These are phyloP conservation scores for Podospora pseudocomata DNA, from an alignment of 495 filamentous ascomycete genomes.

Conservation along the genomic window DNA sequence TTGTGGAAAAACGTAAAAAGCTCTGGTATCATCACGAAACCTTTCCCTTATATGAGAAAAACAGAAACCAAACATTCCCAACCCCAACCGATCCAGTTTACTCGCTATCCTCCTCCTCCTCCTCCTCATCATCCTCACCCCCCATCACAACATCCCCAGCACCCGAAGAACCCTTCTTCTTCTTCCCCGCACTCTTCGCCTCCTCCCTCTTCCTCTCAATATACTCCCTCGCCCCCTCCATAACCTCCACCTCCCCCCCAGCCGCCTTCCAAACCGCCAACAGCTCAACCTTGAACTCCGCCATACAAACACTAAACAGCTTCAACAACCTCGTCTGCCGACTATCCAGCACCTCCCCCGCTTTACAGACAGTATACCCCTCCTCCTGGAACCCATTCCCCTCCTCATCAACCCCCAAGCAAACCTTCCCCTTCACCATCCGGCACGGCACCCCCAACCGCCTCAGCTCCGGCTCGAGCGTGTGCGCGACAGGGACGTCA, in stretches of 20 bases:
- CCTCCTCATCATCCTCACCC: conserved; percentile 20
- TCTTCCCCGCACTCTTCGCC: conserved; percentile 32
- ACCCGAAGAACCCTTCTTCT: conserved; percentile 20
- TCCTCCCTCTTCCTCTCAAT: conserved; percentile 27
- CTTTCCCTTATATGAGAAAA: conserved; percentile 13
- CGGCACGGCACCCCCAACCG: conserved; percentile 84
- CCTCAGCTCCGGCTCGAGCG: conserved; percentile 80
- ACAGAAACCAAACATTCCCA: neutral
- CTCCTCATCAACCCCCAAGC: conserved; percentile 66
- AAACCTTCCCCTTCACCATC: conserved; percentile 82
- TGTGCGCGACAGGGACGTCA: conserved; percentile 82
- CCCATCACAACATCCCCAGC: conserved; percentile 7
- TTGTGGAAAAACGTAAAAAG: conserved; percentile 14
- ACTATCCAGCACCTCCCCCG: conserved; percentile 78
- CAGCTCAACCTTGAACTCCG: conserved; percentile 80
- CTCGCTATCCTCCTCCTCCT: conserved; percentile 21
- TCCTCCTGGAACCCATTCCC: conserved; percentile 23
- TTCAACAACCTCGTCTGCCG: conserved; percentile 90
- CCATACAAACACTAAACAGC: conserved; percentile 82
- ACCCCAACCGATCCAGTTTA: conserved; percentile 2
- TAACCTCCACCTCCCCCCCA: conserved; percentile 55
- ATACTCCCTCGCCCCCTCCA: conserved; percentile 35
- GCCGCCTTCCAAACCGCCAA: conserved; percentile 69
- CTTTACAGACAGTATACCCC: conserved; percentile 68
- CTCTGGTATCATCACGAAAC: conserved; percentile 29